phyloP scores from a whole-genome alignment of 2,329 filamentous ascomycete species.

The Talaromyces sp. region DNA sequence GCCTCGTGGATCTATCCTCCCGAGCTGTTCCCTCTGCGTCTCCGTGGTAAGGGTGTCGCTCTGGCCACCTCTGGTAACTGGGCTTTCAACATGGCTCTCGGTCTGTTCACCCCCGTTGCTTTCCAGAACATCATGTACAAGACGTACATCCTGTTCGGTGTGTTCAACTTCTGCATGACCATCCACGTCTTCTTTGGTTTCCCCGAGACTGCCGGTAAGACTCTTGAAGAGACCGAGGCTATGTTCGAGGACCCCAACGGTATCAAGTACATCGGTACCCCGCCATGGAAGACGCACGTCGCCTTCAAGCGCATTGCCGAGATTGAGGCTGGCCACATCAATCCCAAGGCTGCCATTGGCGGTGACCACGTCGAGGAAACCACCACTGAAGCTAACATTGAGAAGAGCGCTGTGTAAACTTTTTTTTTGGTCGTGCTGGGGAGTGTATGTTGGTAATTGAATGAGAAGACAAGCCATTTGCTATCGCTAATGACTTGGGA shows the following conservation, averaged over 20 bases:
- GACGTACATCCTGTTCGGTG: conserved; percentile 69
- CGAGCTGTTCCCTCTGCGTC: conserved; percentile 56
- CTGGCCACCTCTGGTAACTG: conserved; percentile 58
- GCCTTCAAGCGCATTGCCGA: conserved; percentile 22
- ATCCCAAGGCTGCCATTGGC: conserved; percentile 10
- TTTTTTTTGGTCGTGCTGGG: neutral
- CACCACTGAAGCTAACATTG: neutral
- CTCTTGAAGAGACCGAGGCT: conserved; percentile 69
- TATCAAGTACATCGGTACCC: conserved; percentile 29
- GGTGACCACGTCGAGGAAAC: conserved; percentile 2
- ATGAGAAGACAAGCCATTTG: neutral
- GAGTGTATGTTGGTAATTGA: neutral
- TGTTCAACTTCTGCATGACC: conserved; percentile 62
- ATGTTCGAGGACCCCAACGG: conserved; percentile 52
- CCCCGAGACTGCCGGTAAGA: conserved; percentile 66
- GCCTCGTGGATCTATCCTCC: conserved; percentile 56
- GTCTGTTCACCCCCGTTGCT: conserved; percentile 52
- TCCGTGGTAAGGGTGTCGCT: conserved; percentile 59
- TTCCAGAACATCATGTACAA: conserved; percentile 52
- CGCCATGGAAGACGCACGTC: conserved; percentile 33
- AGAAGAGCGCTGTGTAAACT: neutral
- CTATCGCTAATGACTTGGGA: neutral
- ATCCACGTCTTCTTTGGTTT: conserved; percentile 62
- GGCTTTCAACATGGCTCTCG: conserved; percentile 53
- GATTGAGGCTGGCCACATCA: conserved; percentile 25